Evolutionary conservation across 164 flowering plant species (phyloP).

Genomic region (Vitis vinifera): ASM3070453v1 NC_081806.1:6744001-6744500

Average conservation of each 20-base stretch:
- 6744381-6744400: constrained; percentile 17
- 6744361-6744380: constrained; percentile 13
- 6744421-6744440: constrained; percentile 1
- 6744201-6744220: background rate
- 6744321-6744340: constrained; percentile 13
- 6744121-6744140: too few species aligned
- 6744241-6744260: constrained; percentile 10
- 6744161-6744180: too few species aligned
- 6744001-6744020: too few species aligned
- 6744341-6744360: constrained; percentile 19
- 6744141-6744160: too few species aligned
- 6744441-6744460: constrained; percentile 10
- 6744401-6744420: constrained; percentile 37
- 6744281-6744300: constrained; percentile 21
- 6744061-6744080: too few species aligned
- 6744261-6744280: constrained; percentile 17
- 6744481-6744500: background rate
- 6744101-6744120: too few species aligned
- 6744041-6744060: too few species aligned
- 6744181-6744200: too few species aligned
- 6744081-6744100: too few species aligned
- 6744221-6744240: constrained; percentile 1
- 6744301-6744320: constrained; percentile 19
- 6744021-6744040: too few species aligned
- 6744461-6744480: constrained; percentile 11